Conservation (phyloP, 202 grass and related monocot genomes). For the Setaria viridis region DNA sequence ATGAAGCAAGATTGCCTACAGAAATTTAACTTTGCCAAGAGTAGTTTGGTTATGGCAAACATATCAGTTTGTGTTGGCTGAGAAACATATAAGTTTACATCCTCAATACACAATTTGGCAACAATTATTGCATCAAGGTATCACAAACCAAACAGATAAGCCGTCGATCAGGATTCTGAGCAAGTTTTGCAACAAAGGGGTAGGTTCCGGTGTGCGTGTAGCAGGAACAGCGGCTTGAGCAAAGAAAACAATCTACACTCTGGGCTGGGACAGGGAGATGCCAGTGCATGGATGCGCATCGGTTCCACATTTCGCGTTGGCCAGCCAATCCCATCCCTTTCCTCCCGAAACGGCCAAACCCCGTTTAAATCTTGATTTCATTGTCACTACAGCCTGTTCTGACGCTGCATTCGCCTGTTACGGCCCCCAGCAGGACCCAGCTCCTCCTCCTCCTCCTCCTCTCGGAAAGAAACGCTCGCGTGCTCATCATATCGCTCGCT, state of each 20-base stretch:
- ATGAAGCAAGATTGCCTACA: not conserved
- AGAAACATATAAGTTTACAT: too few relatives aligned
- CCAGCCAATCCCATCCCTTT: conserved; percentile 15
- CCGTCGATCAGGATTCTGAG: too few relatives aligned
- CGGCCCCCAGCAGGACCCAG: conserved; percentile 25
- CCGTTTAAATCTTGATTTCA: conserved; percentile 19
- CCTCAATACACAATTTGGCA: not conserved
- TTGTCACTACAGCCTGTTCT: conserved; percentile 58
- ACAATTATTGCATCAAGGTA: not conserved
- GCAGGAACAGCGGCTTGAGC: not conserved
- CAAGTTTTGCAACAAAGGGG: too few relatives aligned
- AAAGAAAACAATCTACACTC: not conserved
- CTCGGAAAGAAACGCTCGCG: not conserved
- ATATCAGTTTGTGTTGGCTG: too few relatives aligned
- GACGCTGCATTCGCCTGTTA: conserved; percentile 42
- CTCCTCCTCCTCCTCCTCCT: not conserved
- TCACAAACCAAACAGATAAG: not conserved
- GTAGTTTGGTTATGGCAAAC: too few relatives aligned
- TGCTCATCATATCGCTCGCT: not conserved
- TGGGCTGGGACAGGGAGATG: conserved; percentile 46
- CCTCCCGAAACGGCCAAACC: conserved; percentile 29
- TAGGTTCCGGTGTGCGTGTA: not conserved
- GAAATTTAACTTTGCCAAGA: not conserved
- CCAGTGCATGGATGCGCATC: conserved; percentile 57
- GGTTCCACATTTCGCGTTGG: conserved; percentile 30